Evolutionary conservation across 1,139 yeast species (phyloP), one percentile per base, ranked within the genome.

Genomic region (Saccharomyces hybrid): DNA sequence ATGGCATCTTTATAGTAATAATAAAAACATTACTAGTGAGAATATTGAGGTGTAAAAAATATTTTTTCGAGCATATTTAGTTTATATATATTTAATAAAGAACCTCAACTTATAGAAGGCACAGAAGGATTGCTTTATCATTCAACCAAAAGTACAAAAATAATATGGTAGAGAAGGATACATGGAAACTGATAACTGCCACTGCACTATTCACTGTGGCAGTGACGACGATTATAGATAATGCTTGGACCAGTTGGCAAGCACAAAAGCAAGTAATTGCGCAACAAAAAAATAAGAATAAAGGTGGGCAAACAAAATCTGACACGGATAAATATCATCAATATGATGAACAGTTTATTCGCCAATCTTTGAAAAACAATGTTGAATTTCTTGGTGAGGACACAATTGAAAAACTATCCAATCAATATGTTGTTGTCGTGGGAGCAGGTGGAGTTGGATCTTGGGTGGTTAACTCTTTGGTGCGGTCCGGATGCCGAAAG

Each of bases 371-470:
- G 47, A 96, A 98, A 0, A 77, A 99, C 60, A 93, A 91, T 73
- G 85, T 88, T 67, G 96, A 96, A 1, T 93, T 93, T 65, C 75
- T 93, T 41, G 89, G 96, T 2, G 87, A 85, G 51, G 86, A 84
- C 20, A 98, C 97, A 0, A 82, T 89, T 81, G 69, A 73, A n/a
- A 82, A 81, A 57, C 80, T 93, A 23, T 81, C 96, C 54, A 70
- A 76, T n/a, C 85, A 89, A 63, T 78, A 82, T 57, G 81, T 93
- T 2, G 85, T 89, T 2, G 87, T 93, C 20, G 96, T 93, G 14
- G 99, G 99, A 28, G 95, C 93, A 7, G 99, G 99, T 52, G 99
- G 99, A 50, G 99, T 93, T 41, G 99, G 99, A 2, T 90, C 97
- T 0, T 90, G 96, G 95, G 96, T 86, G 8, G 86, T 90, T 5